Conservation (phyloP, 768 basidiomycete genomes). For the Kwoniella newhampshirensis region DNA sequence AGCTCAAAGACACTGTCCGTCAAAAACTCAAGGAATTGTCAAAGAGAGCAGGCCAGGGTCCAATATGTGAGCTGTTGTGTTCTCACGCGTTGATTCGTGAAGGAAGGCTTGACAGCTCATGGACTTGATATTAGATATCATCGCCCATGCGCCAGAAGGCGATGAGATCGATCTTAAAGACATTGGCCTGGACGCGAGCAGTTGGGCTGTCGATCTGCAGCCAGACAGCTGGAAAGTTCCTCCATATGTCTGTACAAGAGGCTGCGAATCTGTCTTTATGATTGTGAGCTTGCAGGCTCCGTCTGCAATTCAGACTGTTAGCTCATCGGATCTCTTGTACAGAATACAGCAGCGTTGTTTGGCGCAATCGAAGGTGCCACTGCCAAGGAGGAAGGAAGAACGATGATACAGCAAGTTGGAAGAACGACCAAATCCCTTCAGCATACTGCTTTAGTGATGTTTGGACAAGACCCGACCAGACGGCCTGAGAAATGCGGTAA, state of each 20-base stretch:
- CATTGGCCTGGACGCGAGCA: conserved; percentile 29
- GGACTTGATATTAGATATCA: conserved; percentile 34
- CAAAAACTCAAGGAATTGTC: conserved; percentile 33
- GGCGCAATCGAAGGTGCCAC: conserved; percentile 33
- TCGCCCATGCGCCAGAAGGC: conserved; percentile 36
- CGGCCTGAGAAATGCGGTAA: conserved; percentile 35
- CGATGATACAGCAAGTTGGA: neutral
- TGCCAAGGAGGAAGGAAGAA: conserved; percentile 2
- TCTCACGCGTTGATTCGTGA: too few species aligned
- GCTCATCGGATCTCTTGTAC: neutral
- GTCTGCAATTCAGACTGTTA: too few species aligned
- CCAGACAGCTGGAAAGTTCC: conserved; percentile 36
- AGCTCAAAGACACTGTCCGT: conserved; percentile 25
- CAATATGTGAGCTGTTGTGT: conserved; percentile 36
- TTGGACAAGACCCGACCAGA: conserved; percentile 20
- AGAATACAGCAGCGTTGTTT: conserved; percentile 47
- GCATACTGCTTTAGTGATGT: conserved; percentile 29
- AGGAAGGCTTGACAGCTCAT: too few species aligned
- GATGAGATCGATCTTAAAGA: conserved; percentile 23
- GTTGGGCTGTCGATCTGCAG: conserved; percentile 25
- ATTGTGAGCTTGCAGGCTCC: conserved; percentile 31
- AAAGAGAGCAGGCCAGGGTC: conserved; percentile 32
- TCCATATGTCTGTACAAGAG: conserved; percentile 30
- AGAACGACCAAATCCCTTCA: conserved; percentile 21
- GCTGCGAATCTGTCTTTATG: conserved; percentile 33